Percentiles rank a stretch among this genome's conserved stretches.
Conservation (phyloP, 768 basidiomycete genomes). For the Naematelia aurantialba region DNA sequence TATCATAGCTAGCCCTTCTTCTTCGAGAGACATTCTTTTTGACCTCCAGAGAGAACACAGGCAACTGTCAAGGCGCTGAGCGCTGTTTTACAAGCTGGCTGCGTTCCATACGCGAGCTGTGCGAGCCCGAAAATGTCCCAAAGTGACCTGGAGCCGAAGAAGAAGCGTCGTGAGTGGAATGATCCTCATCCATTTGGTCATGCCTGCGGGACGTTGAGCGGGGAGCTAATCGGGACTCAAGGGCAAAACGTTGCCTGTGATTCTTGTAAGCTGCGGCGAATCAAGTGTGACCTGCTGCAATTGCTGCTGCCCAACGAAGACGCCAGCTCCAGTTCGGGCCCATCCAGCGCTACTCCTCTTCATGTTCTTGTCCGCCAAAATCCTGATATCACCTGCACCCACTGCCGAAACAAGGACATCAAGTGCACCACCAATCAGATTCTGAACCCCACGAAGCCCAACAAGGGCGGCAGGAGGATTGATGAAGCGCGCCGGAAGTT, state of each 20-base stretch:
- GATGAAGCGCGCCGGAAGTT: slow-evolving; percentile 28
- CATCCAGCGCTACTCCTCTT: slow-evolving; percentile 10
- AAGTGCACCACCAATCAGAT: slow-evolving; percentile 30
- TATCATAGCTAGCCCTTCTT: too few species aligned
- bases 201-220: not conserved
- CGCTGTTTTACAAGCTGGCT: too few species aligned
- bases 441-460: slow-evolving; percentile 30
- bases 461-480: slow-evolving; percentile 36
- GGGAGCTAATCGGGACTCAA: slow-evolving; percentile 1
- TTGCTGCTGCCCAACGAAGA: slow-evolving; percentile 12
- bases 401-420: slow-evolving; percentile 31
- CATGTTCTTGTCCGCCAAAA: slow-evolving; percentile 19
- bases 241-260: slow-evolving; percentile 39
- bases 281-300: slow-evolving; percentile 32
- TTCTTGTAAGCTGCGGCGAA: slow-evolving; percentile 31
- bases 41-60: too few species aligned
- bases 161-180: slow-evolving; percentile 23
- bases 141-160: slow-evolving; percentile 15
- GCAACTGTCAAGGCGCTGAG: too few species aligned
- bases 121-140: not conserved
- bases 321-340: slow-evolving; percentile 3
- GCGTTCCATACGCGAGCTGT: too few species aligned
- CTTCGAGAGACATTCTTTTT: too few species aligned
- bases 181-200: not conserved
- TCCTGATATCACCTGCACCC: slow-evolving; percentile 27